Evolutionary conservation across 371 early-diverging fungal species (phyloP).

Genomic region (Chytridium lagenaria): DNA sequence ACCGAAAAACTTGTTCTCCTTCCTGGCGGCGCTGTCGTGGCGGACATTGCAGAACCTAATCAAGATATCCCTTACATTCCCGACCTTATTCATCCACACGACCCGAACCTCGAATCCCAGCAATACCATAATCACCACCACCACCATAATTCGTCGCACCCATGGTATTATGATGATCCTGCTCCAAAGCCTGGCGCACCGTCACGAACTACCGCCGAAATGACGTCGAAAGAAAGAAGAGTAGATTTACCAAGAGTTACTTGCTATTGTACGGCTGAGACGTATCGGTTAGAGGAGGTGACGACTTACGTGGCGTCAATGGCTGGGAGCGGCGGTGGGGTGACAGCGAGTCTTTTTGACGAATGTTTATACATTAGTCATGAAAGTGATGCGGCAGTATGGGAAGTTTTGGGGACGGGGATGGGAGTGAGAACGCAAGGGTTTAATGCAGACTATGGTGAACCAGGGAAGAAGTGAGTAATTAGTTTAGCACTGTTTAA

Average conservation of each 20-base stretch:
- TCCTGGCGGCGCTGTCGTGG: constrained; percentile 66
- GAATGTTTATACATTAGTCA: constrained; percentile 45
- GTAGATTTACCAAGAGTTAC: constrained; percentile 38
- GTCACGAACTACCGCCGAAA: constrained; percentile 36
- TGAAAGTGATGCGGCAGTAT: constrained; percentile 27
- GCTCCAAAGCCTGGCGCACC: neutral
- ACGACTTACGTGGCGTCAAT: constrained; percentile 24
- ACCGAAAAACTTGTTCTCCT: constrained; percentile 89
- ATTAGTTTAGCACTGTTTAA: constrained; percentile 11
- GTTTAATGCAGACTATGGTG: constrained; percentile 15
- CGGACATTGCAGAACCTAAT: neutral
- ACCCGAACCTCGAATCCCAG: neutral
- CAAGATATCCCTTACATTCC: neutral
- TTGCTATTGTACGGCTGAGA: constrained; percentile 47
- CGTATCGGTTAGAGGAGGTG: constrained; percentile 33
- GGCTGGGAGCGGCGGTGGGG: constrained; percentile 20
- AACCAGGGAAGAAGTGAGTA: neutral
- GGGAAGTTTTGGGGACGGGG: constrained; percentile 18
- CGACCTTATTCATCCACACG: constrained; percentile 17
- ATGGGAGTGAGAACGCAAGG: constrained; percentile 2
- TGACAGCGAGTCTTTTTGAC: constrained; percentile 38
- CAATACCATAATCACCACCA: constrained; percentile 2
- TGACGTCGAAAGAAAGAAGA: constrained; percentile 32
- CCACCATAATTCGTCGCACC: neutral
- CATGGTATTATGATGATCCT: neutral